Percentiles rank a stretch among this genome's conserved stretches.
Evolutionary conservation across 495 filamentous ascomycete species (phyloP).

Genomic region (Tuber magnatum): DNA sequence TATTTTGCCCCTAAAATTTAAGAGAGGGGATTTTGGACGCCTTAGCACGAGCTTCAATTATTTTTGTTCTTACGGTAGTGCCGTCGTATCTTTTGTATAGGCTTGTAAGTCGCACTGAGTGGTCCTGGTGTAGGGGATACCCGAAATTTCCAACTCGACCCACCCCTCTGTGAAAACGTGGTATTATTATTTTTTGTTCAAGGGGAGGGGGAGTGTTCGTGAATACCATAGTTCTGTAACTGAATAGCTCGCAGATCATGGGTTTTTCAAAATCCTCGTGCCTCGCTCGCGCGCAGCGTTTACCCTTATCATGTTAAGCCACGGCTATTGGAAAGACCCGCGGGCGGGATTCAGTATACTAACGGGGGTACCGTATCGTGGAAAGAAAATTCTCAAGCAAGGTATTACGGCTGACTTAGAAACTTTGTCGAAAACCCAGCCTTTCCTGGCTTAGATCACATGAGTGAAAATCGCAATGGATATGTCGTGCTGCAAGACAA

Average conservation of each 20-base stretch:
- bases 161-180: too few species aligned
- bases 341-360: neutral
- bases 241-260: neutral
- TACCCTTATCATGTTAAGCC: neutral
- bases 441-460: neutral
- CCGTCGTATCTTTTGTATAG: too few species aligned
- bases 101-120: too few species aligned
- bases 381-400: neutral
- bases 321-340: neutral
- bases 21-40: too few species aligned
- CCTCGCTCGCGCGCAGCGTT: neutral
- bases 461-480: neutral
- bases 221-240: too few species aligned
- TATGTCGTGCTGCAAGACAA: conserved; percentile 9
- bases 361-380: neutral
- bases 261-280: neutral
- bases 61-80: too few species aligned
- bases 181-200: too few species aligned
- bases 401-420: neutral
- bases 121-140: too few species aligned
- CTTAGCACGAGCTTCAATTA: too few species aligned
- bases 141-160: too few species aligned
- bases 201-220: too few species aligned
- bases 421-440: neutral
- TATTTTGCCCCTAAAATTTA: too few species aligned